phyloP scores from a whole-genome alignment of 225 moss, liverwort and hornwort species.

The Antitrichia curtipendula region DNA sequence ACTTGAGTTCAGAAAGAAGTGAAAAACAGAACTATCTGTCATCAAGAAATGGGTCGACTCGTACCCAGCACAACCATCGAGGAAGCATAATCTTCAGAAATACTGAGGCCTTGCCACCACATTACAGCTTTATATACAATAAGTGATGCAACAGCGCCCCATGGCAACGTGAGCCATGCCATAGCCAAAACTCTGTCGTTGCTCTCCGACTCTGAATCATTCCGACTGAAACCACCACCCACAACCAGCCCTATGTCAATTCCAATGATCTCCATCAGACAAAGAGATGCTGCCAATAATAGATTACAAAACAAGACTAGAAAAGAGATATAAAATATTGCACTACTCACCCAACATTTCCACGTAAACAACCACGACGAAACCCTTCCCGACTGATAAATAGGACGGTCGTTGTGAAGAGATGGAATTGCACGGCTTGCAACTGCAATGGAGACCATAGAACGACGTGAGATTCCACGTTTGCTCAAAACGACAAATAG shows the following conservation, averaged over 20 bases:
- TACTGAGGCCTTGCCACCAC: slow-evolving; percentile 65
- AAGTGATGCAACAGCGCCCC: slow-evolving; percentile 47
- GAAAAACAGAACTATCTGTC: not conserved
- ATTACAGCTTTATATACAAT: slow-evolving; percentile 54
- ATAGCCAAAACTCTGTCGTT: slow-evolving; percentile 58
- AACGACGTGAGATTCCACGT: not conserved
- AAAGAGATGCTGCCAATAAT: not conserved
- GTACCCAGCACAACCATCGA: slow-evolving; percentile 84
- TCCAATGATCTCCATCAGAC: not conserved
- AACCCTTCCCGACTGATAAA: slow-evolving; percentile 97
- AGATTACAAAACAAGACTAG: not conserved
- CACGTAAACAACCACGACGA: slow-evolving; percentile 88
- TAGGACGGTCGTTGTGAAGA: slow-evolving; percentile 79
- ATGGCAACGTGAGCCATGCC: slow-evolving; percentile 91
- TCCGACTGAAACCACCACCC: slow-evolving; percentile 18
- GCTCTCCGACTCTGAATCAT: slow-evolving; percentile 29
- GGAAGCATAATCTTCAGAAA: slow-evolving; percentile 63
- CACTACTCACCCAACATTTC: slow-evolving; percentile 42
- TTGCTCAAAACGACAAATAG: not conserved
- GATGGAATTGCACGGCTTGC: slow-evolving; percentile 87
- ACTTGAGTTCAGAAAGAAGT: not conserved
- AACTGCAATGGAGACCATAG: slow-evolving; percentile 27
- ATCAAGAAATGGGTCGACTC: not conserved
- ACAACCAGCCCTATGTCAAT: not conserved
- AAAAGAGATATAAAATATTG: not conserved